Conservation (phyloP, 169 alveolate species). For the Cryptosporidium felis region DNA sequence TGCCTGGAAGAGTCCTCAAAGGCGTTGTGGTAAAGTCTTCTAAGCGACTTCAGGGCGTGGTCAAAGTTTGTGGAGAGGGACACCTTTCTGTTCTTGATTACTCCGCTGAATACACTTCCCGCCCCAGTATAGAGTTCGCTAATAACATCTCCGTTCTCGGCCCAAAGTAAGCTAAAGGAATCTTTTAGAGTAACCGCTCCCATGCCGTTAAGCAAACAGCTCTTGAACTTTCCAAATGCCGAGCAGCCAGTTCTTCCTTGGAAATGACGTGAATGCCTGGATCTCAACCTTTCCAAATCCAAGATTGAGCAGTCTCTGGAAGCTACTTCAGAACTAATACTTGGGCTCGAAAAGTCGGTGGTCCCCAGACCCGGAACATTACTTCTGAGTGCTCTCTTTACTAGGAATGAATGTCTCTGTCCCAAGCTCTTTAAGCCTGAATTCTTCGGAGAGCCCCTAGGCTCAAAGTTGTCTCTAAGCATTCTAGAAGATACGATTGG, state of each 20-base stretch:
- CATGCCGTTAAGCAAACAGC: slow-evolving; percentile 50
- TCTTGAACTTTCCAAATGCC: background rate
- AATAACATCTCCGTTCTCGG: slow-evolving; percentile 91
- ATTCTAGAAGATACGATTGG: slow-evolving; percentile 4
- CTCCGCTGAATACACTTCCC: slow-evolving; percentile 90
- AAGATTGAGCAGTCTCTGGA: background rate
- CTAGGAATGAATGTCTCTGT: background rate
- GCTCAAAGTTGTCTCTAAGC: background rate
- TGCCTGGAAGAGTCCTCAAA: slow-evolving; percentile 87
- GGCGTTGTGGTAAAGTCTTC: slow-evolving; percentile 85
- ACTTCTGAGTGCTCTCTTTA: background rate
- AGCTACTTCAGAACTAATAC: background rate
- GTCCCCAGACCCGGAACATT: background rate
- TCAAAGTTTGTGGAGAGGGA: slow-evolving; percentile 86
- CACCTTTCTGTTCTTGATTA: slow-evolving; percentile 88
- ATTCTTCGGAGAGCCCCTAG: background rate
- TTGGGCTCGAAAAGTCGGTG: background rate
- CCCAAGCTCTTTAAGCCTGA: background rate
- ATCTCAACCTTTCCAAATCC: background rate
- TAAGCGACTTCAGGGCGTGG: slow-evolving; percentile 84
- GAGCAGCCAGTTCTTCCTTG: background rate
- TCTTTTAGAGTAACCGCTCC: slow-evolving; percentile 73
- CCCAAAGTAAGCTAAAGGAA: slow-evolving; percentile 88
- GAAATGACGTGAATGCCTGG: background rate
- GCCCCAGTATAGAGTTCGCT: slow-evolving; percentile 93